These are phyloP conservation scores for Plasmodium gallinaceum DNA, from an alignment of 169 alveolate species.

Conservation along the genomic window DNA sequence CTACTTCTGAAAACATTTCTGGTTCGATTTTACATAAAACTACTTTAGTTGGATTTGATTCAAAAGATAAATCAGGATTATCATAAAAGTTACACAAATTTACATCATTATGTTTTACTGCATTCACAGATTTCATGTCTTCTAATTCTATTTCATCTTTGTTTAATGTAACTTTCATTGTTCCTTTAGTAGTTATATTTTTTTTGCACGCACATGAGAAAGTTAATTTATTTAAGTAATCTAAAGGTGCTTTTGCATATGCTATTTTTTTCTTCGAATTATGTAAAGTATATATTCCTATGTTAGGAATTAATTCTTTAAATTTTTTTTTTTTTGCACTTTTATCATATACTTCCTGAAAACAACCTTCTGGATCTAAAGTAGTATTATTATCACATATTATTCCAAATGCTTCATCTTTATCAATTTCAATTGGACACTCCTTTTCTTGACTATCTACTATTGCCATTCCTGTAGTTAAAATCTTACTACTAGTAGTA, in stretches of 20 bases:
- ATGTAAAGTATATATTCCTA: not conserved
- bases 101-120: constrained; percentile 8
- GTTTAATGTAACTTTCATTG: constrained; percentile 21
- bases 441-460: not conserved
- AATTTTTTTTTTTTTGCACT: not conserved
- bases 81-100: constrained; percentile 58
- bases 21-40: constrained; percentile 47
- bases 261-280: constrained; percentile 17
- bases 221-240: constrained; percentile 16
- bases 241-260: constrained; percentile 52
- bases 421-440: constrained; percentile 17
- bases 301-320: constrained; percentile 40
- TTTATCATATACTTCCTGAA: constrained; percentile 32
- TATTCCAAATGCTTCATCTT: constrained; percentile 28
- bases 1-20: constrained; percentile 52
- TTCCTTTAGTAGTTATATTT: constrained; percentile 7
- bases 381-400: constrained; percentile 13
- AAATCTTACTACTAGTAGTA: not conserved
- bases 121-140: constrained; percentile 2
- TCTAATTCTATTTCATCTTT: constrained; percentile 25
- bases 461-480: constrained; percentile 5
- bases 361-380: constrained; percentile 49
- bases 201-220: constrained; percentile 47
- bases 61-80: constrained; percentile 15
- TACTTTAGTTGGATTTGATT: not conserved